Evolutionary conservation across 768 basidiomycete species (phyloP).

Genomic region (Scleroderma bovista): DNA sequence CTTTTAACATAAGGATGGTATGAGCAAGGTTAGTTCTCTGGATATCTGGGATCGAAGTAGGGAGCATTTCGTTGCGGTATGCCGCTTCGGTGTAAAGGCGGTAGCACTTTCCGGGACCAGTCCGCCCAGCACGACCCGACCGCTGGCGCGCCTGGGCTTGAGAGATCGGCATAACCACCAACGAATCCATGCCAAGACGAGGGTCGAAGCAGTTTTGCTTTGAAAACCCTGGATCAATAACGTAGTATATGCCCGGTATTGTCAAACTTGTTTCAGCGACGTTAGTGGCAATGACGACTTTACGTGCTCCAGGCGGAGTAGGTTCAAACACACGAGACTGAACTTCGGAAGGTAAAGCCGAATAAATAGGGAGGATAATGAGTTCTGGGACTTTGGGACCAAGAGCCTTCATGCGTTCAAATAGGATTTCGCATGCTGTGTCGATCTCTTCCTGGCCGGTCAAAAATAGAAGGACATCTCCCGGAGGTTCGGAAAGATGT

Average conservation of each 20-base stretch:
- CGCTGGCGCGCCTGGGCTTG: constrained; percentile 97
- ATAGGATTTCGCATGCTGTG: constrained; percentile 94
- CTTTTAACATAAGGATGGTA: constrained; percentile 93
- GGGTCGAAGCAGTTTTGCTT: constrained; percentile 99
- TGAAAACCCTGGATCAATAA: constrained; percentile 96
- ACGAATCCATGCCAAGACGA: constrained; percentile 95
- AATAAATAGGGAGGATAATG: constrained; percentile 95
- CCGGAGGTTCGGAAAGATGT: constrained; percentile 95
- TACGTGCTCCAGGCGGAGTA: constrained; percentile 95
- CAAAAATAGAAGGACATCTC: constrained; percentile 93
- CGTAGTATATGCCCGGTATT: constrained; percentile 98
- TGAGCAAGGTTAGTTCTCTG: constrained; percentile 89
- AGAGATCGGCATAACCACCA: constrained; percentile 98
- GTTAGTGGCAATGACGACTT: constrained; percentile 99
- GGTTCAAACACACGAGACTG: constrained; percentile 98
- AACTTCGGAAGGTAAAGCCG: constrained; percentile 95
- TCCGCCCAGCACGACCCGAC: constrained; percentile 93
- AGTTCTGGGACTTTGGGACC: constrained; percentile 99
- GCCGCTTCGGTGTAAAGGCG: constrained; percentile 97
- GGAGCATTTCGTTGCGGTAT: constrained; percentile 98
- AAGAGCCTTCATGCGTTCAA: constrained; percentile 97
- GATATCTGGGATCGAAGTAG: constrained; percentile 96
- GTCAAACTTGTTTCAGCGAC: constrained; percentile 98
- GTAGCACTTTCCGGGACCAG: constrained; percentile 97
- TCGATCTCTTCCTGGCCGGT: constrained; percentile 99